phyloP scores from a whole-genome alignment of 2,329 filamentous ascomycete genomes.

The Lojkania enalia region DNA sequence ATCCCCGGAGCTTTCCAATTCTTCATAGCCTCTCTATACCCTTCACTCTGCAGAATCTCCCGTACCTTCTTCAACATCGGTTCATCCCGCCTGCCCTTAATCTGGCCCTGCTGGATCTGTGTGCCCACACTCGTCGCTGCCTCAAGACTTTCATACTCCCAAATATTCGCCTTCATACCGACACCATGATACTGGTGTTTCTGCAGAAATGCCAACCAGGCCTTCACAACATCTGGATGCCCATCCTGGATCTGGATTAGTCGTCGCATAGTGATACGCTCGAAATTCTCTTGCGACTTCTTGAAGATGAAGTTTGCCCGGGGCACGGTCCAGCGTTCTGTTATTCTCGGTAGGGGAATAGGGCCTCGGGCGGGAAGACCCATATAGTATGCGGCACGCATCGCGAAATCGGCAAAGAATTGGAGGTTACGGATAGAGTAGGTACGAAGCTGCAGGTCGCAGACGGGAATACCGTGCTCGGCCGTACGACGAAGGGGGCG shows the following conservation, averaged over 20 bases:
- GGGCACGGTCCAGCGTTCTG: slow-evolving; percentile 93
- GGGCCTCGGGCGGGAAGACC: slow-evolving; percentile 84
- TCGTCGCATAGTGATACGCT: slow-evolving; percentile 81
- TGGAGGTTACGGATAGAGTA: slow-evolving; percentile 89
- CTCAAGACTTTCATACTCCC: slow-evolving; percentile 75
- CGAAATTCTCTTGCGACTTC: slow-evolving; percentile 97
- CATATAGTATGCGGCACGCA: slow-evolving; percentile 93
- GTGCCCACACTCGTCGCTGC: slow-evolving; percentile 33
- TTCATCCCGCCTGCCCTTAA: slow-evolving; percentile 34
- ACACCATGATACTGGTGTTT: slow-evolving; percentile 96
- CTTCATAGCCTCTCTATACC: slow-evolving; percentile 40
- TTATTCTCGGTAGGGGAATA: slow-evolving; percentile 80
- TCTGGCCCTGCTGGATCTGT: slow-evolving; percentile 30
- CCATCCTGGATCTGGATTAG: slow-evolving; percentile 93
- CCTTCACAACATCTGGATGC: slow-evolving; percentile 81
- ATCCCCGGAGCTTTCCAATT: slow-evolving; percentile 22
- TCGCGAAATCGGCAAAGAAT: slow-evolving; percentile 91
- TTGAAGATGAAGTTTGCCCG: slow-evolving; percentile 91
- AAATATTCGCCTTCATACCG: slow-evolving; percentile 98
- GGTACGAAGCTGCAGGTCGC: slow-evolving; percentile 89
- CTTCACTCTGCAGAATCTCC: slow-evolving; percentile 35
- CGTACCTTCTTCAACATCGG: slow-evolving; percentile 40
- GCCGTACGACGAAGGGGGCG: slow-evolving; percentile 77
- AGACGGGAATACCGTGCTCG: slow-evolving; percentile 77
- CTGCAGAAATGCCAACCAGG: slow-evolving; percentile 89